Conservation (phyloP, 2,329 filamentous ascomycete species). For the Fusarium euwallaceae region DNA sequence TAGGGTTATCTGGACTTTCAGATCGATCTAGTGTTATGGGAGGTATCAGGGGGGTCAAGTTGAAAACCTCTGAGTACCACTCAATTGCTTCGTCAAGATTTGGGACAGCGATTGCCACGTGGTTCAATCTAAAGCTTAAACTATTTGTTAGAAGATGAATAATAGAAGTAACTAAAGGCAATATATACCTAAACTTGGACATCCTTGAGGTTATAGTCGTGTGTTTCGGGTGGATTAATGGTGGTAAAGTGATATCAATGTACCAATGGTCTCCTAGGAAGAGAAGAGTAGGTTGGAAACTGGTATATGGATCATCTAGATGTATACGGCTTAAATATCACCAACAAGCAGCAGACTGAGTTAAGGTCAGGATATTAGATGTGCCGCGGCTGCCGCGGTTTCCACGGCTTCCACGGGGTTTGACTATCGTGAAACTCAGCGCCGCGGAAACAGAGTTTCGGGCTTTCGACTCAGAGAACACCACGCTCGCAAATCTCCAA, state of each 20-base stretch:
- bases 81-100: neutral
- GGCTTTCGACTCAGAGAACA: too few relatives aligned
- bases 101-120: neutral
- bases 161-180: neutral
- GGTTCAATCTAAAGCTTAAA: neutral
- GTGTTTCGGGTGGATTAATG: neutral
- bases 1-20: neutral
- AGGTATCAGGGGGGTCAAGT: neutral
- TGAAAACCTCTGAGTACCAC: neutral
- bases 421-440: neutral
- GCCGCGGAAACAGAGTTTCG: too few relatives aligned
- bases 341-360: neutral
- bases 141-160: neutral
- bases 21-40: neutral
- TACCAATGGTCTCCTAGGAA: neutral
- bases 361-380: neutral
- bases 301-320: neutral
- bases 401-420: neutral
- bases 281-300: neutral
- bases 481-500: too few relatives aligned
- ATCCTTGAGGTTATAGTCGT: neutral
- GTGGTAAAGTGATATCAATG: too few relatives aligned
- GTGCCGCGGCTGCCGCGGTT: neutral
- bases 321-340: neutral
- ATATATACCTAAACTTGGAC: neutral